Conservation (phyloP, 2,329 filamentous ascomycete genomes). For the Eutypella sp. region DNA sequence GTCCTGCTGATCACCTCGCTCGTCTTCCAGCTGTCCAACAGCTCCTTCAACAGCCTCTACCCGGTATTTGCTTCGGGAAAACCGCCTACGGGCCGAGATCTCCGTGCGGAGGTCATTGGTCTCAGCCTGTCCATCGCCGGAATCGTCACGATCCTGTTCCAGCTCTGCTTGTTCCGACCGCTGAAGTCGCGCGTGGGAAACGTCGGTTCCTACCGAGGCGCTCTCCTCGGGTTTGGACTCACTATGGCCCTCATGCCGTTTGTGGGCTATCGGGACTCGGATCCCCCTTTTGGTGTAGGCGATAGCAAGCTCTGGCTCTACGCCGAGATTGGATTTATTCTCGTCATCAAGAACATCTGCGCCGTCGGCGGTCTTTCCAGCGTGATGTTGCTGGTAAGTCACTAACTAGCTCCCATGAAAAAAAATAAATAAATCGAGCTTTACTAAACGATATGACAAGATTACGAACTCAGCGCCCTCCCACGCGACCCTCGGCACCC, state of each 20-base stretch:
- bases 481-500: slow-evolving; percentile 75
- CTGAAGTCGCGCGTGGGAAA: slow-evolving; percentile 79
- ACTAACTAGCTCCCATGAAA: background rate
- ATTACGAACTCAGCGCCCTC: slow-evolving; percentile 92
- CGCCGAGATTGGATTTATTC: slow-evolving; percentile 69
- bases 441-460: slow-evolving; percentile 23
- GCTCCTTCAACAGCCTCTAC: slow-evolving; percentile 92
- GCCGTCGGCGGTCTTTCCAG: slow-evolving; percentile 86
- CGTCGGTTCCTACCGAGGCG: slow-evolving; percentile 73
- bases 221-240: slow-evolving; percentile 73
- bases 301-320: slow-evolving; percentile 68
- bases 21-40: slow-evolving; percentile 89
- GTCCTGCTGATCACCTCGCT: slow-evolving; percentile 80
- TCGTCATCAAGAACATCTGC: slow-evolving; percentile 86
- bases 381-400: slow-evolving; percentile 74
- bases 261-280: slow-evolving; percentile 69
- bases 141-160: slow-evolving; percentile 80
- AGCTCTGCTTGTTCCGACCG: slow-evolving; percentile 76
- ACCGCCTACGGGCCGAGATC: slow-evolving; percentile 68
- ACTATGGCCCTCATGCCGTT: slow-evolving; percentile 87
- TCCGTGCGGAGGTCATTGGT: slow-evolving; percentile 78
- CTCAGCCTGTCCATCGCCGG: slow-evolving; percentile 81
- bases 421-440: background rate
- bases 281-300: slow-evolving; percentile 51
- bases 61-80: slow-evolving; percentile 81